These are phyloP conservation scores for Elsinoe ampelina DNA, from an alignment of 2,329 filamentous ascomycete genomes.

Conservation along the genomic window DNA sequence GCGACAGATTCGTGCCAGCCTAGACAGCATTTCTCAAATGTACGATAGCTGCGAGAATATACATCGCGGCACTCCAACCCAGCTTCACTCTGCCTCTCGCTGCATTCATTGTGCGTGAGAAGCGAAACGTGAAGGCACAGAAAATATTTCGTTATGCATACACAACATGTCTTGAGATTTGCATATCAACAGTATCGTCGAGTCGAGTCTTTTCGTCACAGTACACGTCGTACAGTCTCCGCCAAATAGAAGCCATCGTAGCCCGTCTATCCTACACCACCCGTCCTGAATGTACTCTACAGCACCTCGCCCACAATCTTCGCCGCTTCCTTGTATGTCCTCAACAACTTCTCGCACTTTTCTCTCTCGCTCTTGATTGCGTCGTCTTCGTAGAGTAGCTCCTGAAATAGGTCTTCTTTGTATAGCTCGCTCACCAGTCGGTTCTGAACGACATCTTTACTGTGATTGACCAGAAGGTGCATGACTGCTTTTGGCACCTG, in stretches of 20 bases:
- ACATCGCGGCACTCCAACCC: not conserved
- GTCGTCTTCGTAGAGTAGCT: constrained; percentile 94
- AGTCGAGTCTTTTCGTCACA: not conserved
- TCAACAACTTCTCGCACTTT: constrained; percentile 93
- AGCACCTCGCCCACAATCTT: constrained; percentile 97
- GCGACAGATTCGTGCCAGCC: not conserved
- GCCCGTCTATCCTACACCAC: constrained; percentile 6
- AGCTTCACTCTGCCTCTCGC: too few relatives aligned
- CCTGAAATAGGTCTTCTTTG: constrained; percentile 80
- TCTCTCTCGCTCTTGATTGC: constrained; percentile 94
- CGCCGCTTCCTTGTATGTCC: constrained; percentile 93
- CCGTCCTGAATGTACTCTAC: constrained; percentile 34
- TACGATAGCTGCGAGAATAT: constrained; percentile 7
- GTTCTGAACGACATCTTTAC: constrained; percentile 96
- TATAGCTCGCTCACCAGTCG: constrained; percentile 91
- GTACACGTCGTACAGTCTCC: not conserved
- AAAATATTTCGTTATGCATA: not conserved
- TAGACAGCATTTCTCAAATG: not conserved
- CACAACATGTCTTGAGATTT: constrained; percentile 7
- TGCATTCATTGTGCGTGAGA: too few relatives aligned
- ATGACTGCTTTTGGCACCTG: constrained; percentile 98
- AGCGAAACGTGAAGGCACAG: too few relatives aligned
- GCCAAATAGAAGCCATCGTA: not conserved
- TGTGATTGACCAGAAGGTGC: constrained; percentile 97
- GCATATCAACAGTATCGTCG: constrained; percentile 10